Percentiles rank a stretch among this genome's conserved stretches.
Evolutionary conservation across 2,329 filamentous ascomycete species (phyloP).

Genomic region (Xylariaceae sp.): DNA sequence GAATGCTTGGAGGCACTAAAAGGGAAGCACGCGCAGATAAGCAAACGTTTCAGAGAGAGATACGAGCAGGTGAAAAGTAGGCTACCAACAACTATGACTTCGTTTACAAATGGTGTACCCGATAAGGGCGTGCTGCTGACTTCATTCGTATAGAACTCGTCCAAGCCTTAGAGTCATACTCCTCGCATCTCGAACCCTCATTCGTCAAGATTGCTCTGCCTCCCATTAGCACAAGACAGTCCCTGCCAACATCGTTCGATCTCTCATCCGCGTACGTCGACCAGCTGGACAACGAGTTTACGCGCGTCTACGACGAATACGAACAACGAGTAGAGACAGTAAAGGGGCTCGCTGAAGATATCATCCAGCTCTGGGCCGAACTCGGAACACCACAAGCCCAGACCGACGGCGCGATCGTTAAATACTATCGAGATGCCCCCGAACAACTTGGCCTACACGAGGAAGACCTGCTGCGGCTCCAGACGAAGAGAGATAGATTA

Average conservation of each 20-base stretch:
- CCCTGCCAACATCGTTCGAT: conserved; percentile 78
- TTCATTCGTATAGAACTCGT: conserved; percentile 63
- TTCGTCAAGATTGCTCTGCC: conserved; percentile 84
- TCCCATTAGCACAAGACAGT: conserved; percentile 70
- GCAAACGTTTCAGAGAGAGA: conserved; percentile 79
- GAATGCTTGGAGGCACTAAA: conserved; percentile 74
- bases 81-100: conserved; percentile 30
- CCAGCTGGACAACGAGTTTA: conserved; percentile 84
- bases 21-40: conserved; percentile 78
- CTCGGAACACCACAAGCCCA: conserved; percentile 90
- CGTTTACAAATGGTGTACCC: neutral
- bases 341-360: conserved; percentile 69
- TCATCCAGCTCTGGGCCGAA: conserved; percentile 93
- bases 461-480: conserved; percentile 72
- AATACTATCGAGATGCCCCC: conserved; percentile 82
- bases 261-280: conserved; percentile 86
- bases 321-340: conserved; percentile 74
- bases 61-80: conserved; percentile 93
- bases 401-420: conserved; percentile 80
- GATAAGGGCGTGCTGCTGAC: conserved; percentile 10
- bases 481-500: conserved; percentile 72
- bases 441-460: conserved; percentile 92
- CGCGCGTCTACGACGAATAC: conserved; percentile 94
- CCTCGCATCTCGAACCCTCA: conserved; percentile 84
- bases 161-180: conserved; percentile 90